Evolutionary conservation across 768 basidiomycete species (phyloP), one percentile per base, ranked within the genome.

Genomic region (Rhodosporidiobolus sp.): DNA sequence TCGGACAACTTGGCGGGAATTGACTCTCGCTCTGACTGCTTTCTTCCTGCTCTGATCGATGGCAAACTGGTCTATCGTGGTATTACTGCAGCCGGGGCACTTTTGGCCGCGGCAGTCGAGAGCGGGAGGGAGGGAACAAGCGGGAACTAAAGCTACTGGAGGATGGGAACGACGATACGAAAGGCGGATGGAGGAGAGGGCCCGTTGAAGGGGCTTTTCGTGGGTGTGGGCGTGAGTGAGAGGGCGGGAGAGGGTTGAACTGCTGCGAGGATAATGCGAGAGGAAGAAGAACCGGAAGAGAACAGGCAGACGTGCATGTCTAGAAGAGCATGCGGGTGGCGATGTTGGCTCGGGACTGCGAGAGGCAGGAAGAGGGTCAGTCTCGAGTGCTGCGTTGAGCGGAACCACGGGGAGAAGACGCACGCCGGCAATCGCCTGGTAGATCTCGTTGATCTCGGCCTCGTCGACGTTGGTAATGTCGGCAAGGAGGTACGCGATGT

Each of bases 401-500:
- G 11, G 63, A 14, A n/a, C n/a, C 38, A 22, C 20, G 48, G 4
- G n/a, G 3, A 35, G 46, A 34, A 3, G 30, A 50, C 61, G 50
- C 30, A 67, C 64, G 54, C 61, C 26, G 11, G 68, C 55, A 48
- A 77, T 77, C 4, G 73, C 70, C 74, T 89, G 88, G 82, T 87
- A 89, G 62, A 98, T 85, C 77, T 84, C 87, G 78, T 87, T 88
- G 75, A 95, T 84, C 79, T 96, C 91, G 65, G 84, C 83, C 70
- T 87, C 86, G 79, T 90, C 91, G 76, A 97, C 94, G 74, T 92
- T 87, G 30, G 91, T 88, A 75, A 99, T 97, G 81, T 99, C 96
- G 20, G 94, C 94, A 88, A 99, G 90, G 74, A 99, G 86, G 82
- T 98, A 98, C 34, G 94, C 93, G 61, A 92, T 83, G 63, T 92